phyloP scores from a whole-genome alignment of 345 rosid genomes.

The Lepidium aucheri region DNA sequence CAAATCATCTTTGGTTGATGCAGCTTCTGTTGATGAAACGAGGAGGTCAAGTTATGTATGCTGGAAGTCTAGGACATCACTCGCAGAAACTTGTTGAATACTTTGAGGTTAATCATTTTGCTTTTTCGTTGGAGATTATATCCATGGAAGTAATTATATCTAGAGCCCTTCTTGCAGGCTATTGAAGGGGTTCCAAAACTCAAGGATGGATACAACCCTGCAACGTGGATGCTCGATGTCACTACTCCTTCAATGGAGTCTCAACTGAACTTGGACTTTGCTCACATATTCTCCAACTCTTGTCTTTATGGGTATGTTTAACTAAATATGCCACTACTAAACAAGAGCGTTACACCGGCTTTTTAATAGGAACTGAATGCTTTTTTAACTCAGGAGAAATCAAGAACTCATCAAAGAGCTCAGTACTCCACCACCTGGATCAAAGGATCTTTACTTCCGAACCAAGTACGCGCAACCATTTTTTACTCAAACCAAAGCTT shows the following conservation, averaged over 20 bases:
- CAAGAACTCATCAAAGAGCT: slow-evolving; percentile 53
- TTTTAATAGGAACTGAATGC: not conserved
- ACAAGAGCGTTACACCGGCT: not conserved
- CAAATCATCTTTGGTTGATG: not conserved
- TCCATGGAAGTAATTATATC: not conserved
- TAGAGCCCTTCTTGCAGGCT: slow-evolving; percentile 33
- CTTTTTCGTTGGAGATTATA: not conserved
- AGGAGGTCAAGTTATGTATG: slow-evolving; percentile 87
- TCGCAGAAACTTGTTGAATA: slow-evolving; percentile 73
- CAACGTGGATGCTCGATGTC: slow-evolving; percentile 91
- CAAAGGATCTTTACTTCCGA: slow-evolving; percentile 49
- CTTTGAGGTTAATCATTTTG: slow-evolving; percentile 51
- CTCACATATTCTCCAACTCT: slow-evolving; percentile 54
- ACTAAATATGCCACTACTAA: not conserved
- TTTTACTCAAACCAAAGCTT: slow-evolving; percentile 47
- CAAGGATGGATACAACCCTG: slow-evolving; percentile 65
- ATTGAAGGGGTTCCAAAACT: slow-evolving; percentile 69
- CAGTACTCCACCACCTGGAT: slow-evolving; percentile 49
- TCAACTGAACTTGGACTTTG: slow-evolving; percentile 57
- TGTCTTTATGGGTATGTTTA: slow-evolving; percentile 49
- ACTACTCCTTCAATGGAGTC: slow-evolving; percentile 54
- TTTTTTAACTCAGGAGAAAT: slow-evolving; percentile 41
- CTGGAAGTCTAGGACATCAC: slow-evolving; percentile 62
- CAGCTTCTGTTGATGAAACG: slow-evolving; percentile 81
- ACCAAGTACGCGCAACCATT: slow-evolving; percentile 59